Evolutionary conservation across 768 basidiomycete species (phyloP).

Genomic region (Basidioascus undulatus): DNA sequence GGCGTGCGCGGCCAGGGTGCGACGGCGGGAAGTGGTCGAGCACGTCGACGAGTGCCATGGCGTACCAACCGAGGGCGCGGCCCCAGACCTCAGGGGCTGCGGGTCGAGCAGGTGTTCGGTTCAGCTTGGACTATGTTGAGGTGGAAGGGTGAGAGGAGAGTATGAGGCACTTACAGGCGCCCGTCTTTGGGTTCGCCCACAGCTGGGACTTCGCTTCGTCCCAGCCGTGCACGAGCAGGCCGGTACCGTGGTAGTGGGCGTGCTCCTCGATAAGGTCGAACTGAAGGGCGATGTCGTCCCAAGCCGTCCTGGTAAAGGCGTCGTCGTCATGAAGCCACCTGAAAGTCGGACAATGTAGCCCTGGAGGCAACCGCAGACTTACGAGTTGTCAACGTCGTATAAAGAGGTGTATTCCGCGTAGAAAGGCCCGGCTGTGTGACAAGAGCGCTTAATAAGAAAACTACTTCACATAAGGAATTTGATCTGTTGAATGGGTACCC

Average conservation of each 20-base stretch:
- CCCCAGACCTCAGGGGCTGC: constrained; percentile 31
- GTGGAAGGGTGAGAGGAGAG: no score
- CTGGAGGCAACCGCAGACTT: no score
- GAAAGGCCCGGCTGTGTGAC: constrained; percentile 24
- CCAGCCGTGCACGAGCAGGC: constrained; percentile 29
- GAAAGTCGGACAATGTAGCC: no score
- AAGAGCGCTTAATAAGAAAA: no score
- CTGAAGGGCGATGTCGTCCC: constrained; percentile 24
- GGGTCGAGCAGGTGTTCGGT: no score
- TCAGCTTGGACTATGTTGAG: no score
- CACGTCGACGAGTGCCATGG: constrained; percentile 27
- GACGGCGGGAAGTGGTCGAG: constrained; percentile 21
- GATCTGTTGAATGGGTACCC: no score
- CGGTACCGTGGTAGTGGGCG: constrained; percentile 21
- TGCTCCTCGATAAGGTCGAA: constrained; percentile 25
- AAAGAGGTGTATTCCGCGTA: constrained; percentile 23
- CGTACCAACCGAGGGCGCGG: constrained; percentile 27
- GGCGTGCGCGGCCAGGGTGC: constrained; percentile 15
- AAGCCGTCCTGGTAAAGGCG: constrained; percentile 20
- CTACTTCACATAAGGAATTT: no score
- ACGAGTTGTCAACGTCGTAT: no score
- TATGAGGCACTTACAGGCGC: no score
- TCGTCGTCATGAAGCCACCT: no score
- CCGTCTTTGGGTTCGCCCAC: constrained; percentile 27
- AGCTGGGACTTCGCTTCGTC: constrained; percentile 22